Percentiles rank a stretch among this genome's conserved stretches.
Evolutionary conservation across 2,329 filamentous ascomycete genomes (phyloP).

Genomic region (Diaporthe sp.): DNA sequence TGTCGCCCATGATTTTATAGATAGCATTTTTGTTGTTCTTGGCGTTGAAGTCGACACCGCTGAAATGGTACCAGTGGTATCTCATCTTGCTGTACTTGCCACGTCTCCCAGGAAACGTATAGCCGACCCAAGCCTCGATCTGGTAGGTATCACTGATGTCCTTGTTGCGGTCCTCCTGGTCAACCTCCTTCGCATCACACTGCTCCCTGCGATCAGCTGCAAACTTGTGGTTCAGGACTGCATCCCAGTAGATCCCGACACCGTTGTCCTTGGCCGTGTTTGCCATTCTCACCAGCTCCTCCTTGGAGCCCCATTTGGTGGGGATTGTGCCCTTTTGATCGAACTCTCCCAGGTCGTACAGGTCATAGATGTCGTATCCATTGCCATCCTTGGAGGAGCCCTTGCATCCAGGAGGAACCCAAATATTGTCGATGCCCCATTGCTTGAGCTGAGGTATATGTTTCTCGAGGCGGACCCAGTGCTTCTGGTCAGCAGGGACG

Average conservation of each 20-base stretch:
- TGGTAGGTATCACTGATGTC: slow-evolving; percentile 69
- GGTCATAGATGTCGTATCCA: slow-evolving; percentile 78
- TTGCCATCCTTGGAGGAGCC: slow-evolving; percentile 73
- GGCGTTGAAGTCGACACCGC: slow-evolving; percentile 76
- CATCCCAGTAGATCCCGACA: slow-evolving; percentile 77
- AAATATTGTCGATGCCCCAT: slow-evolving; percentile 74
- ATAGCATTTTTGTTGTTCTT: slow-evolving; percentile 71
- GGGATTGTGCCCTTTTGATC: slow-evolving; percentile 74
- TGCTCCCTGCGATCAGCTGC: slow-evolving; percentile 76
- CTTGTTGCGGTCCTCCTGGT: slow-evolving; percentile 69
- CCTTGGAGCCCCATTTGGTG: slow-evolving; percentile 79
- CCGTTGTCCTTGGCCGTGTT: slow-evolving; percentile 65
- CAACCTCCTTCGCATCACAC: slow-evolving; percentile 73
- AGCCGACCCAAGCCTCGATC: slow-evolving; percentile 79
- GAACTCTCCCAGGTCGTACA: slow-evolving; percentile 79
- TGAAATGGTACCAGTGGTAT: slow-evolving; percentile 80
- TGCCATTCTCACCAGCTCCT: slow-evolving; percentile 69
- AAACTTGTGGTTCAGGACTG: slow-evolving; percentile 82
- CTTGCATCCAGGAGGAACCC: slow-evolving; percentile 81
- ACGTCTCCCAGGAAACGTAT: slow-evolving; percentile 74
- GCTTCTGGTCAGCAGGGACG: slow-evolving; percentile 71
- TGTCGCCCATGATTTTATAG: slow-evolving; percentile 73
- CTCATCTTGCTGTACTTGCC: slow-evolving; percentile 73
- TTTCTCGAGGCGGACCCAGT: slow-evolving; percentile 72
- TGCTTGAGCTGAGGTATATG: slow-evolving; percentile 69